Base-by-base conservation (phyloP, 1,139 yeast species). In the Geotrichum bryndzae region DNA sequence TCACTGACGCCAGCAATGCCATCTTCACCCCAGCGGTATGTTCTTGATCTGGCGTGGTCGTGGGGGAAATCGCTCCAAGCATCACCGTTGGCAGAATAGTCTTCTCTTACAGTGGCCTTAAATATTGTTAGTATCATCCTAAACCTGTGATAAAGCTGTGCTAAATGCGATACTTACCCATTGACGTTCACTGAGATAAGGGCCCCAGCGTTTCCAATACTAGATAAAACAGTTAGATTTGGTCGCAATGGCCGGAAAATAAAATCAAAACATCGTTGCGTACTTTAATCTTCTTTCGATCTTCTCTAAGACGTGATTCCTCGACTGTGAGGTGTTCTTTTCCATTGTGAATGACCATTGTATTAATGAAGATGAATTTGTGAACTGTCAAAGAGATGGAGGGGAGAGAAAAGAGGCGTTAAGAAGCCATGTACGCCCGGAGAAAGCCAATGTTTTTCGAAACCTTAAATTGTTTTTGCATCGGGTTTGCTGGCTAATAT, bases 11-110 rank as follows among this genome's bases (percentile, higher is more conserved):
- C 98, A 8, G 96, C 96, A 68, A 92, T 79, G 2, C 98, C 98
- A 73, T 92, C 98, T 74, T 92, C 98, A 57, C 97, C 96, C 98
- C 98, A 92, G 60, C 98, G 81, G 72, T 89, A 92, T 22, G 90
- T 85, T 70, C 98, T 80, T 33, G 95, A 84, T 66, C 85, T 81
- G 3, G 96, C 89, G 66, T 90, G 92, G 64, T 90, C 96, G 73
- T 91, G 91, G 10, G 96, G 91, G 74, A 92, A 92, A 69, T 87
- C 85, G 48, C 86, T 82, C 98, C 98, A 92, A 2, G 97, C 97
- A 68, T 91, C 94, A 56, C 98, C 98, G 69, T 87, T 70, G 46
- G 67, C 68, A 10, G 96, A 88, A 74, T 92, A 92, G 73, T 92
- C 98, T 74, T 92, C 97, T 65, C 97, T 79, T 10, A 94, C 97